Evolutionary conservation across 805 yeast species (phyloP).

Genomic region (Millerago galiae): DNA sequence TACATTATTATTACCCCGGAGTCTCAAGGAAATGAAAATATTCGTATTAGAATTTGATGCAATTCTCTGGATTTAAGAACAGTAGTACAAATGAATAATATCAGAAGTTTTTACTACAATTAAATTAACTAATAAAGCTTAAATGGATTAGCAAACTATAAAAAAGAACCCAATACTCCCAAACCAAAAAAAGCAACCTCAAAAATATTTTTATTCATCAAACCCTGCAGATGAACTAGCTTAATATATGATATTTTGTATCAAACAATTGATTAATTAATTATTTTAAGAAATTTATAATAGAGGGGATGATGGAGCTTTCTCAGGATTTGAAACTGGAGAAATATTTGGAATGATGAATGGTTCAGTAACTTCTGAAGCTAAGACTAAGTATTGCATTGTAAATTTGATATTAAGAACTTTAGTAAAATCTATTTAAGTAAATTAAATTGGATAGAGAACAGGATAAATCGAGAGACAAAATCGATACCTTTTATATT

Average conservation of each 20-base stretch:
- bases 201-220: too few species aligned
- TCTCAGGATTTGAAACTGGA: constrained; percentile 32
- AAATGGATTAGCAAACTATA: too few species aligned
- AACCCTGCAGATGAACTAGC: background rate
- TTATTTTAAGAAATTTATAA: background rate
- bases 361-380: constrained; percentile 53
- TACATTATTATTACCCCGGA: too few species aligned
- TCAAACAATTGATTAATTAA: too few species aligned
- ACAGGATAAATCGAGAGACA: background rate
- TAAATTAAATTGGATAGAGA: background rate
- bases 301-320: constrained; percentile 2
- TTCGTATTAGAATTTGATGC: too few species aligned
- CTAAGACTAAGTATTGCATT: constrained; percentile 43
- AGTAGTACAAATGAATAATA: too few species aligned
- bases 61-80: too few species aligned
- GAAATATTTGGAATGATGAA: constrained; percentile 60
- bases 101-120: too few species aligned
- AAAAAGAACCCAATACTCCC: too few species aligned
- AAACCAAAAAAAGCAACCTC: too few species aligned
- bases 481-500: background rate
- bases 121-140: too few species aligned
- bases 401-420: background rate
- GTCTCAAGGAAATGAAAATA: too few species aligned
- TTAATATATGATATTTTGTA: background rate
- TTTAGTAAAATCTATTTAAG: background rate